Base-by-base conservation (phyloP, 495 filamentous ascomycete species). In the Xylaria sp. region DNA sequence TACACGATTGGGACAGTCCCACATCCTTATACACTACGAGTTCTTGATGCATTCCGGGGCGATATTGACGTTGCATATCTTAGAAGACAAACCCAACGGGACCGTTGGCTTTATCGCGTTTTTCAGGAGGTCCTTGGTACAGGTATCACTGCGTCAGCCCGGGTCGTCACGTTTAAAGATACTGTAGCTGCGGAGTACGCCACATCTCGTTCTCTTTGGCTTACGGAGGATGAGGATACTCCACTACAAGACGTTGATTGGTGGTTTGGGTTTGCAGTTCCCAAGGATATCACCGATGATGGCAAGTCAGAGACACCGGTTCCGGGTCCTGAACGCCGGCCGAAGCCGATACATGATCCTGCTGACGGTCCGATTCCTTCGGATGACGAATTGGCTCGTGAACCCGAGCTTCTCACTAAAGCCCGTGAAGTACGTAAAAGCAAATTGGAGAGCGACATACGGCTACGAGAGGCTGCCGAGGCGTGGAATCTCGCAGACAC, bases 401-500 rank as follows among this genome's bases (percentile, higher is more conserved):
- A 97, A 76, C 87, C 87, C 19, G 82, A 80, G n/a, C 75, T 94
- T 65, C 79, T 95, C n/a, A 76, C 80, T n/a, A 86, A 83, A 57
- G 91, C 91, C 19, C 82, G 85, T 4, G 83, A 87, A 17, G 74
- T 89, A 12, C 80, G 90, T 9, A 84, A 84, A 72, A 81, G 81
- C 71, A 83, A 80, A 72, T 71, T 53, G 8, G 72, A 74, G 41
- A 72, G 77, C 33, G 76, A 82, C 33, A 73, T 78, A n/a, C 75
- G 77, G 68, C 79, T 93, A 37, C 84, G 86, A 50, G 85, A 86
- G 29, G 89, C 90, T 50, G 86, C 92, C 21, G 96, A 98, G 85
- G 91, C 92, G 71, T 99, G 96, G 96, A 97, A 95, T 80, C 73
- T 97, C 73, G 94, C 93, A 6, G 94, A 97, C 80, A 92, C 93